Percentiles rank a stretch among this genome's conserved stretches.
Evolutionary conservation across 176 grass and related monocot species (phyloP).

Genomic region (Juncus inflexus): DNA sequence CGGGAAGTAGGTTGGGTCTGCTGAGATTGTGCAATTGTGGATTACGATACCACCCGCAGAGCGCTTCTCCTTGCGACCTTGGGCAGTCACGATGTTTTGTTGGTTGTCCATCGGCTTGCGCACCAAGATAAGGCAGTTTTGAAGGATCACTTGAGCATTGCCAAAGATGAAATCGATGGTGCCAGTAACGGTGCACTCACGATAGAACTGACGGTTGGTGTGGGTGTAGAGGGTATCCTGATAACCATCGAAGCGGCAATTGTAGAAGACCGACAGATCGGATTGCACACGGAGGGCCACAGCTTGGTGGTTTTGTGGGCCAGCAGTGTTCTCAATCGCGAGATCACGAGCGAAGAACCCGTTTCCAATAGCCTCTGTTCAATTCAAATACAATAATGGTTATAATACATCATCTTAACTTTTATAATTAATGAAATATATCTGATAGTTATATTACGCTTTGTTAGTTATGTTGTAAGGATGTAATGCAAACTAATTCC

Average conservation of each 20-base stretch:
- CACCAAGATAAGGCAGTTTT: conserved; percentile 57
- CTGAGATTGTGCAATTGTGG: conserved; percentile 72
- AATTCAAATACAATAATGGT: not conserved
- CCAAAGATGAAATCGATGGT: conserved; percentile 81
- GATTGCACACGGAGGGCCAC: conserved; percentile 60
- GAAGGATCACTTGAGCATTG: conserved; percentile 57
- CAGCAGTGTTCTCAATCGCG: conserved; percentile 69
- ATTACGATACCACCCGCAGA: conserved; percentile 42
- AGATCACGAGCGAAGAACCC: conserved; percentile 60
- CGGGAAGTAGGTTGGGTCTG: conserved; percentile 40
- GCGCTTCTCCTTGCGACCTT: conserved; percentile 51
- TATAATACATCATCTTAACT: not conserved
- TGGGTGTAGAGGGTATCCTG: conserved; percentile 82
- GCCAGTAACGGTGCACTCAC: conserved; percentile 45
- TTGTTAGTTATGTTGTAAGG: no score
- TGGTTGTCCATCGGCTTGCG: conserved; percentile 62
- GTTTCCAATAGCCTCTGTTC: conserved; percentile 65
- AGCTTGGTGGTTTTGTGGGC: conserved; percentile 58
- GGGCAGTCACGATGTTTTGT: conserved; percentile 67
- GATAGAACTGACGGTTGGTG: conserved; percentile 68
- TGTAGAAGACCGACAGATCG: conserved; percentile 59
- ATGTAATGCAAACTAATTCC: no score
- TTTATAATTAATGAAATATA: conserved; percentile 2
- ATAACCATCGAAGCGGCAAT: conserved; percentile 60
- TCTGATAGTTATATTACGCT: not conserved